phyloP scores from a whole-genome alignment of 371 early-diverging fungal genomes.

The Actinomortierella wolfii region DNA sequence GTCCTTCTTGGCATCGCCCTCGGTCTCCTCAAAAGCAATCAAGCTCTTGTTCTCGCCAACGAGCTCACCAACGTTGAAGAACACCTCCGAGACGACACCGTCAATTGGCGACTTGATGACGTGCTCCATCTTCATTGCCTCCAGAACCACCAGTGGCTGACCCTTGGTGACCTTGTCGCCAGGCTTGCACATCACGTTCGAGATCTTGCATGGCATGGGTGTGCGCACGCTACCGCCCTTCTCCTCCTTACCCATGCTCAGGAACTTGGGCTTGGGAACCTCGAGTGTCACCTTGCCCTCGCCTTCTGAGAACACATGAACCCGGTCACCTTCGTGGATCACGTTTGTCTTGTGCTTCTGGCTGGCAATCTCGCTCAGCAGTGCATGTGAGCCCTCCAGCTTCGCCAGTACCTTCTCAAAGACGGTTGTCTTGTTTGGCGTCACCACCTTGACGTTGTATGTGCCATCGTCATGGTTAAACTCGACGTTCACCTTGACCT shows the following conservation, averaged over 20 bases:
- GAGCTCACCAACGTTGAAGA: constrained; percentile 85
- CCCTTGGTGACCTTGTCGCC: constrained; percentile 89
- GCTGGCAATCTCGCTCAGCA: constrained; percentile 65
- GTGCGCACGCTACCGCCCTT: constrained; percentile 79
- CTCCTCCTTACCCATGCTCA: constrained; percentile 51
- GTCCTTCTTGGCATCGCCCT: constrained; percentile 14
- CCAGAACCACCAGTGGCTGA: constrained; percentile 81
- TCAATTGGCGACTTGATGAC: constrained; percentile 84
- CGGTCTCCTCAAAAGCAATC: constrained; percentile 67
- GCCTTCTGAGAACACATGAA: constrained; percentile 73
- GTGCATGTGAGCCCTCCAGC: constrained; percentile 51
- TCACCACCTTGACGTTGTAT: constrained; percentile 46
- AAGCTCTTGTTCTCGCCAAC: constrained; percentile 87
- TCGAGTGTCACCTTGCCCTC: constrained; percentile 62
- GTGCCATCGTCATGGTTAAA: constrained; percentile 40
- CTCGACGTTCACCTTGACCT: constrained; percentile 43
- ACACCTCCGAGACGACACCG: constrained; percentile 77
- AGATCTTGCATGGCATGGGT: constrained; percentile 97
- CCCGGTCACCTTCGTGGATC: constrained; percentile 61
- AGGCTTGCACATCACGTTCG: constrained; percentile 78
- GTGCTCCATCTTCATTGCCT: constrained; percentile 99
- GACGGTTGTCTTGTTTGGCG: constrained; percentile 29
- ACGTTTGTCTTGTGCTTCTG: constrained; percentile 60
- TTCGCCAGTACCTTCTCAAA: constrained; percentile 45
- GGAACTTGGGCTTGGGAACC: constrained; percentile 65